Percentiles rank a stretch among this genome's conserved stretches.
phyloP scores from a whole-genome alignment of 1,139 yeast species.

The Kodamaea sp. region DNA sequence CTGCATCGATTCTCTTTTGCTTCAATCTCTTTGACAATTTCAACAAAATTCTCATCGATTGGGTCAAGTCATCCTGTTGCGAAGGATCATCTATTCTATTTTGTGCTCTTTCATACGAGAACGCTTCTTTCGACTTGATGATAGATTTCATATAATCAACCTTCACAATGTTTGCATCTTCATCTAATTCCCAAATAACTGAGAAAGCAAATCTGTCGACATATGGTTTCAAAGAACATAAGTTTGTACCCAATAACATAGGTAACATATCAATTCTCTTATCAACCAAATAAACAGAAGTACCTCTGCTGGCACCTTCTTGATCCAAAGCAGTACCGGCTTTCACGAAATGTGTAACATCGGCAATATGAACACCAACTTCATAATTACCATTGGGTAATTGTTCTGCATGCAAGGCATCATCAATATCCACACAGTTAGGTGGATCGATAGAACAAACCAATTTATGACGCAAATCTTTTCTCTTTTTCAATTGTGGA shows the following conservation, averaged over 20 bases:
- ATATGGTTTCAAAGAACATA: slow-evolving; percentile 92
- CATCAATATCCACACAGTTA: slow-evolving; percentile 97
- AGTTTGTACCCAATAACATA: slow-evolving; percentile 87
- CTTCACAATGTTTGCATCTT: slow-evolving; percentile 79
- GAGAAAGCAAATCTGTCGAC: slow-evolving; percentile 97
- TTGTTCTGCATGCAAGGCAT: slow-evolving; percentile 83
- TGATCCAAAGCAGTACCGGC: slow-evolving; percentile 88
- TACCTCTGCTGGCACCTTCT: slow-evolving; percentile 97
- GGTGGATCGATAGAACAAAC: slow-evolving; percentile 98
- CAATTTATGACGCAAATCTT: slow-evolving; percentile 80
- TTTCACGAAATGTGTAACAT: slow-evolving; percentile 95
- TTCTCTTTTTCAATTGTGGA: slow-evolving; percentile 60
- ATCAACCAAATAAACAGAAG: slow-evolving; percentile 96
- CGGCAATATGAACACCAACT: slow-evolving; percentile 99
- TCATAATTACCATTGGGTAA: slow-evolving; percentile 93
- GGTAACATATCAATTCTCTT: slow-evolving; percentile 99
- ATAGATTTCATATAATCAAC: slow-evolving; percentile 84
- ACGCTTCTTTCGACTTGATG: slow-evolving; percentile 89
- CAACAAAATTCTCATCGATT: slow-evolving; percentile 83
- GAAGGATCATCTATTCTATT: slow-evolving; percentile 78
- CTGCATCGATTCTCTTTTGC: slow-evolving; percentile 84
- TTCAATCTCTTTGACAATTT: slow-evolving; percentile 76
- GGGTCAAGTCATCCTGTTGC: slow-evolving; percentile 78
- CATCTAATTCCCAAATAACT: slow-evolving; percentile 91
- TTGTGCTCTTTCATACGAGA: slow-evolving; percentile 93